Conservation (phyloP, 208 protist species). For the Crithidia sp. region DNA sequence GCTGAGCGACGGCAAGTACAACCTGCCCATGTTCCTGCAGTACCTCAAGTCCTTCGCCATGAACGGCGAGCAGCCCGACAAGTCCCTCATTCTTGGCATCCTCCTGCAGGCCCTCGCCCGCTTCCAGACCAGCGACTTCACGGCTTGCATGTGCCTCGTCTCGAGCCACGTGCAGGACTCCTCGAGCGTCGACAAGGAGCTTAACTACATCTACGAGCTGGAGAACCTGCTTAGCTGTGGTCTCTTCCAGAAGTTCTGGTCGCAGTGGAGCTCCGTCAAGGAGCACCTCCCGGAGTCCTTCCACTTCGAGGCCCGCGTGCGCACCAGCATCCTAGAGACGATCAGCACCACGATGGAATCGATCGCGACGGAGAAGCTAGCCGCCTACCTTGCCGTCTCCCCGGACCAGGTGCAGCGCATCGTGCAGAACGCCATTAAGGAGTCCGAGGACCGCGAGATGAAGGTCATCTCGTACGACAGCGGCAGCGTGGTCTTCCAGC, state of each 20-base stretch:
- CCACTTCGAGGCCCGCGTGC: conserved; percentile 80
- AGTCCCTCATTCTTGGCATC: conserved; percentile 76
- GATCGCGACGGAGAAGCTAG: conserved; percentile 54
- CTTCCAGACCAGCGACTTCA: conserved; percentile 88
- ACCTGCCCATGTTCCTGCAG: conserved; percentile 79
- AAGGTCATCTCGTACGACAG: conserved; percentile 49
- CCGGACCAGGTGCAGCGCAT: conserved; percentile 49
- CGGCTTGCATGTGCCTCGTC: conserved; percentile 86
- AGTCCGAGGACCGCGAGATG: conserved; percentile 55
- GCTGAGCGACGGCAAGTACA: conserved; percentile 82
- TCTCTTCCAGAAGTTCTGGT: conserved; percentile 81
- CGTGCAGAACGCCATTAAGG: conserved; percentile 70
- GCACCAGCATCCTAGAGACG: conserved; percentile 77
- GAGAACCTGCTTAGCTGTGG: conserved; percentile 89
- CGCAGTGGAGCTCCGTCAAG: conserved; percentile 69
- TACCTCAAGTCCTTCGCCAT: conserved; percentile 78
- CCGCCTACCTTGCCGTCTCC: conserved; percentile 63
- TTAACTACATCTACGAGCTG: conserved; percentile 85
- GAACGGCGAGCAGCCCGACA: conserved; percentile 75
- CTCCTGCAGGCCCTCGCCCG: conserved; percentile 84
- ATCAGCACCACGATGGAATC: conserved; percentile 71
- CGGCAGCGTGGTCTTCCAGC: conserved; percentile 60
- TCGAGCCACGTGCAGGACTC: conserved; percentile 82
- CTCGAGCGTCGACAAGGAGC: conserved; percentile 73
- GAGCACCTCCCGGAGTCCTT: conserved; percentile 73